Percentiles rank a stretch among this genome's conserved stretches.
phyloP scores from a whole-genome alignment of 306 rosid species.

The Sechiopsis laciniata region DNA sequence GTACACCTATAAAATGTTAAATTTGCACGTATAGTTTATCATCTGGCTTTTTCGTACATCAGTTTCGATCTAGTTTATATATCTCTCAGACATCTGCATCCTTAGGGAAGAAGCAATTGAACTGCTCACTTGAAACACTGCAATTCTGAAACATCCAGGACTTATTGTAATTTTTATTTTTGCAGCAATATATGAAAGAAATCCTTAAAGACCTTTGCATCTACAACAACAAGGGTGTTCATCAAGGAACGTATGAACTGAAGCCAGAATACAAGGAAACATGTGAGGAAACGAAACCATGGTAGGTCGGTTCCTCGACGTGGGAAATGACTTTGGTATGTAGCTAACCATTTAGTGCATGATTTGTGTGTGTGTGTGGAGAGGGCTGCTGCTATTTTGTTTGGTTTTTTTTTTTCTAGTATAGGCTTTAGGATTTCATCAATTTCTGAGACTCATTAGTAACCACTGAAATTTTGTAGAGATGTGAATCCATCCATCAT shows the following conservation, averaged over 20 bases:
- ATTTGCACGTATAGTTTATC: neutral
- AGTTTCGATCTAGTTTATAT: neutral
- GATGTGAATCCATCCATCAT: neutral
- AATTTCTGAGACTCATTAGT: neutral
- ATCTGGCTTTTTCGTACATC: neutral
- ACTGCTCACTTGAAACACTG: no score
- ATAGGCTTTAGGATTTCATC: neutral
- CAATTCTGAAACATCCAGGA: conserved; percentile 11
- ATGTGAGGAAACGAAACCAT: conserved; percentile 33
- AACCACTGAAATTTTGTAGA: conserved; percentile 18
- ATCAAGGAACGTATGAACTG: conserved; percentile 87
- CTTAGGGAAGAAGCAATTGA: no score
- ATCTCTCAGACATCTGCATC: neutral
- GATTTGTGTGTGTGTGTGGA: conserved; percentile 10
- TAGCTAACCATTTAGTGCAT: neutral
- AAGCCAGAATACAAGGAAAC: conserved; percentile 82
- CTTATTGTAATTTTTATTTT: conserved; percentile 9
- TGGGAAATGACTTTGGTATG: neutral
- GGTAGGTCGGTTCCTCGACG: conserved; percentile 18
- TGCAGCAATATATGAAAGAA: conserved; percentile 95
- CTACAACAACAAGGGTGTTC: conserved; percentile 84
- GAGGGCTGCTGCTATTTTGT: neutral
- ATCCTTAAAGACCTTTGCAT: conserved; percentile 73
- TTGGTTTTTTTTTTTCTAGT: neutral
- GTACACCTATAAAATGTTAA: no score